Base-by-base conservation (phyloP, 805 yeast species). In the Lipomyces yamadae region DNA sequence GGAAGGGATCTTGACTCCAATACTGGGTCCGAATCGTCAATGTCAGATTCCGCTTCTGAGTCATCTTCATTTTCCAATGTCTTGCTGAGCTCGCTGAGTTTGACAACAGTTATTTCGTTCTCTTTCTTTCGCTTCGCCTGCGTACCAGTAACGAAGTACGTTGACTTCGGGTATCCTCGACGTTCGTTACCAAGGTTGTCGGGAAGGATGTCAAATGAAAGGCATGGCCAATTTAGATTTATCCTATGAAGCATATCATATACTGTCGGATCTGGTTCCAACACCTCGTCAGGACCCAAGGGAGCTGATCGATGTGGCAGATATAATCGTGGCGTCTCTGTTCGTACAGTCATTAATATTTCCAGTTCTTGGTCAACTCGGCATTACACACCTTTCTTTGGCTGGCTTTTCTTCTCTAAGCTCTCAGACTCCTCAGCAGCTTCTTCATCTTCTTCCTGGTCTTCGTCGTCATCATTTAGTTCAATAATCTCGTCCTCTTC, bases 241-340 rank as follows among this genome's bases (percentile, higher is more conserved):
- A 94, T 91, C 74, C 90, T 91, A 78, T 95, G 99, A 65, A 95
- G 81, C 98, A 95, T 95, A 75, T 94, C 97, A 77, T 95, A 95
- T 2, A 94, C 97, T 6, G 92, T 82, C 56, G 97, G 97, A 79
- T 95, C 99, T 1, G 98, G 97, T 80, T 94, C 98, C 76, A 95
- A 83, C 11, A 90, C 96, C 81, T 95, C 98, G 80, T 92, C 97
- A 1, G 97, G 96, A 0, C 97, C 98, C 72, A 95, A 83, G 4
- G 97, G 97, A 74, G 86, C 87, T 34, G 95, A 88, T 79, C 87
- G 84, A 76, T 92, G 96, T 29, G 99, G 98, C 71, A 95, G 82
- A 79, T 91, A 95, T 56, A 94, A 80, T 30, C 75, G 72, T 58
- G 86, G 79, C 24, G 82, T 79, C 64, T 79, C 80, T 13, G 77